Conservation (phyloP, 2,329 filamentous ascomycete species). For the Septoria linicola region DNA sequence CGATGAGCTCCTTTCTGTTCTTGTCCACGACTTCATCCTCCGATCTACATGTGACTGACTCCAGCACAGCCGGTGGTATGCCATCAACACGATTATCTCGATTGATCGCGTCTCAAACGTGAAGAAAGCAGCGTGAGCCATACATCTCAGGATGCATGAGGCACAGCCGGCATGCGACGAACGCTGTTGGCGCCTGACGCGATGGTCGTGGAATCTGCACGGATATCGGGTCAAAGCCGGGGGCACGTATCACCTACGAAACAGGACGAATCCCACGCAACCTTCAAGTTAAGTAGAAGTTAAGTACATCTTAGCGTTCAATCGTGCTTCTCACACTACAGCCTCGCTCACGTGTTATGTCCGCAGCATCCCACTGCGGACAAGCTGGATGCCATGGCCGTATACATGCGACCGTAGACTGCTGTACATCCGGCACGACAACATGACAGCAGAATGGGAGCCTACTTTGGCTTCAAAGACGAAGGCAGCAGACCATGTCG, state of each 20-base stretch:
- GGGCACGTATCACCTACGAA: neutral
- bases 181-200: too few species aligned
- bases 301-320: neutral
- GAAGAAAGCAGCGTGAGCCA: too few species aligned
- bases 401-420: neutral
- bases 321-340: neutral
- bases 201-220: neutral
- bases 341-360: too few species aligned
- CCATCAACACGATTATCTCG: too few species aligned
- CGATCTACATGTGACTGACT: neutral
- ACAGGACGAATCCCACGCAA: neutral
- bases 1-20: neutral
- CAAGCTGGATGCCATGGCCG: too few species aligned
- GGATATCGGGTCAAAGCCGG: neutral
- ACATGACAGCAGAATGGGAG: slow-evolving; percentile 1
- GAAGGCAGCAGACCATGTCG: neutral
- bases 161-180: too few species aligned
- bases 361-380: neutral
- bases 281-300: neutral
- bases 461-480: neutral
- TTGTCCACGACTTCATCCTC: slow-evolving; percentile 2
- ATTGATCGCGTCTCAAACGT: too few species aligned
- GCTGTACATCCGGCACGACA: neutral
- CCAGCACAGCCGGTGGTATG: neutral
- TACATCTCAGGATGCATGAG: too few species aligned